A percentile compares a stretch with the other conserved stretches of the same genome.
Conservation (phyloP, 352 stramenopile genomes). For the Pythium apleroticum region DNA sequence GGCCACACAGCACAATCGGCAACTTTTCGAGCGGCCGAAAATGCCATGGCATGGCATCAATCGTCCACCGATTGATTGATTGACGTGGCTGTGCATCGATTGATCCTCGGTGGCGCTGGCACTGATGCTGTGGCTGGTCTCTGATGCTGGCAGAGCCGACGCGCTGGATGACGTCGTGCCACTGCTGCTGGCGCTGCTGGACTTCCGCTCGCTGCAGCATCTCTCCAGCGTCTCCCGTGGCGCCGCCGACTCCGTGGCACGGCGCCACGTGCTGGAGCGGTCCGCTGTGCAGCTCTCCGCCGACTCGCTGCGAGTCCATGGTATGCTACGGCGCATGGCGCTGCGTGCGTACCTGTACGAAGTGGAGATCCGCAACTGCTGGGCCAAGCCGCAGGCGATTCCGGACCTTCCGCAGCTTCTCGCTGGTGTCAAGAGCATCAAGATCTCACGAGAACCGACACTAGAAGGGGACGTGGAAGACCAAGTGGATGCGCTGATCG, state of each 20-base stretch:
- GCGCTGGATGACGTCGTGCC: slow-evolving; percentile 11
- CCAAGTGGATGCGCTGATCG: not conserved
- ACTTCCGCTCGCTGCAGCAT: slow-evolving; percentile 11
- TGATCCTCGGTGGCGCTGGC: no score
- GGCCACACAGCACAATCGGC: not conserved
- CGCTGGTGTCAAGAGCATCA: slow-evolving; percentile 1
- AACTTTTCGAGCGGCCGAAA: not conserved
- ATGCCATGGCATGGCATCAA: not conserved
- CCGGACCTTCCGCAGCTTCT: slow-evolving; percentile 12
- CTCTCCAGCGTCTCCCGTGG: slow-evolving; percentile 20
- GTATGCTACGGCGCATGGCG: slow-evolving; percentile 13
- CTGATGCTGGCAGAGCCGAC: not conserved
- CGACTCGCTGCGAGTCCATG: slow-evolving; percentile 13
- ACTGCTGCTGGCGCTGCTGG: slow-evolving; percentile 14
- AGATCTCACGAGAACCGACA: slow-evolving; percentile 4
- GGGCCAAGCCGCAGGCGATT: not conserved
- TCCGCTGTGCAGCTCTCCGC: slow-evolving; percentile 18
- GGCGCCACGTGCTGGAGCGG: slow-evolving; percentile 6
- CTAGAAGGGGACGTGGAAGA: slow-evolving; percentile 16
- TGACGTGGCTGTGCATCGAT: no score
- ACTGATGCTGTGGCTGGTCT: not conserved
- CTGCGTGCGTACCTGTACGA: slow-evolving; percentile 5
- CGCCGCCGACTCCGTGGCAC: not conserved
- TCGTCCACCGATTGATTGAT: not conserved
- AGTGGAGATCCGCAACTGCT: slow-evolving; percentile 17